Evolutionary conservation across 306 rosid genomes (phyloP), one percentile per base, ranked within the genome.

Genomic region (Vigna radiata): DNA sequence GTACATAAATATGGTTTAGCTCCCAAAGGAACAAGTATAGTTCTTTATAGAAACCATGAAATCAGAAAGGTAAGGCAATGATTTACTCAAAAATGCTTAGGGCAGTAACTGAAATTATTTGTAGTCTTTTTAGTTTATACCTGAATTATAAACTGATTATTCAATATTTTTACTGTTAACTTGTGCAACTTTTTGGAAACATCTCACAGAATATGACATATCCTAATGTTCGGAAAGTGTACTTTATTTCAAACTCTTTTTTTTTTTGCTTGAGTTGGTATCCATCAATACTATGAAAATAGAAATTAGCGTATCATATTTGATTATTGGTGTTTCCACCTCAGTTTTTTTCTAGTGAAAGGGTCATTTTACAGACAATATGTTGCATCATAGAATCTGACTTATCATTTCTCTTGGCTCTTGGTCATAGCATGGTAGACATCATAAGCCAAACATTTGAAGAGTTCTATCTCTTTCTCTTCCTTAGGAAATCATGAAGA

Each of bases 1-100:
- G 98, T 92, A 87, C 98, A 95, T 82, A 95, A 95, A 77, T 95
- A 95, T 33, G 98, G 98, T 53, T 88, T 95, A 85, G 97, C 97
- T 77, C 98, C 98, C 70, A 95, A 95, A 85, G 97, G 98, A 92
- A 92, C 97, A 29, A 95, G 97, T 59, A 48, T 88, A 68, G 92
- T 95, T 72, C 84, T 95, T 61, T 95, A 90, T 79, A 84, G 95
- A 79, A 90, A 92, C 86, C 98, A 89, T 86, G 96, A 89, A 44
- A 90, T 92, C 81, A 85, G 98, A 87, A 92, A 95, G 98, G 98
- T 90, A 88, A 80, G 59, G 59, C 65, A 60, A 64, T 83, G 67
- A 25, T 74, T 72, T 76, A 61, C 17, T 48, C 53, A 43, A 56
- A 47, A 54, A 25, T 43, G 27, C 21, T n/a, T 70, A 27, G 33